These are phyloP conservation scores for Suillus luteus DNA, from an alignment of 768 basidiomycete species.

Conservation along the genomic window DNA sequence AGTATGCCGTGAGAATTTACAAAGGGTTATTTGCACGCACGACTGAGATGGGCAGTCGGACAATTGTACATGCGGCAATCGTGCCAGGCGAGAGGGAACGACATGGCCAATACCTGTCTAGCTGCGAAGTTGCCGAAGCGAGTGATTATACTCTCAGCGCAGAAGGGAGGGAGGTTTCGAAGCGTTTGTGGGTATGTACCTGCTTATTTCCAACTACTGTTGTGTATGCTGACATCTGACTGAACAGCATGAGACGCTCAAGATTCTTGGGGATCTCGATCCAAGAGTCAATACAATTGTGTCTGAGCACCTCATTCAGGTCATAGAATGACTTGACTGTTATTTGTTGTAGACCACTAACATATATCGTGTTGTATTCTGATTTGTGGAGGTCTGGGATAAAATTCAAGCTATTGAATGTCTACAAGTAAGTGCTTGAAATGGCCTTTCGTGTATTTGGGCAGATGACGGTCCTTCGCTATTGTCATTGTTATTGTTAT, in stretches of 20 bases:
- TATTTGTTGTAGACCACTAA: no score
- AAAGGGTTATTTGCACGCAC: slow-evolving; percentile 32
- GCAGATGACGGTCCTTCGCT: no score
- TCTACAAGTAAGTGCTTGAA: no score
- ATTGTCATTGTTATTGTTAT: no score
- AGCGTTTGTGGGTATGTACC: slow-evolving; percentile 36
- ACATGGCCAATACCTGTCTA: slow-evolving; percentile 35
- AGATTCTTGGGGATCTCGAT: slow-evolving; percentile 28
- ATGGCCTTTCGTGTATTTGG: no score
- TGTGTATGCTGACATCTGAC: background rate
- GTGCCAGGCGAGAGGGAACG: slow-evolving; percentile 25
- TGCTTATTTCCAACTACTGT: background rate
- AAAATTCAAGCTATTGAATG: no score
- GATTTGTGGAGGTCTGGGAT: background rate
- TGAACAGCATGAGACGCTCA: slow-evolving; percentile 30
- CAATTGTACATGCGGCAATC: slow-evolving; percentile 36
- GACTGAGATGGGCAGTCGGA: slow-evolving; percentile 38
- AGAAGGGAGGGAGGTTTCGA: slow-evolving; percentile 31
- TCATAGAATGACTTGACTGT: background rate
- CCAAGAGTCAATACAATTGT: slow-evolving; percentile 29
- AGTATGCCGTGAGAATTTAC: slow-evolving; percentile 5
- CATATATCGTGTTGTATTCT: background rate
- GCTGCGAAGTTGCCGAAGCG: slow-evolving; percentile 29
- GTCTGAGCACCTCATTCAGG: slow-evolving; percentile 22
- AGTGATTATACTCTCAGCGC: slow-evolving; percentile 31